Evolutionary conservation across 2,329 filamentous ascomycete species (phyloP), one percentile per base, ranked within the genome.

Genomic region (Fusarium duplospermum): DNA sequence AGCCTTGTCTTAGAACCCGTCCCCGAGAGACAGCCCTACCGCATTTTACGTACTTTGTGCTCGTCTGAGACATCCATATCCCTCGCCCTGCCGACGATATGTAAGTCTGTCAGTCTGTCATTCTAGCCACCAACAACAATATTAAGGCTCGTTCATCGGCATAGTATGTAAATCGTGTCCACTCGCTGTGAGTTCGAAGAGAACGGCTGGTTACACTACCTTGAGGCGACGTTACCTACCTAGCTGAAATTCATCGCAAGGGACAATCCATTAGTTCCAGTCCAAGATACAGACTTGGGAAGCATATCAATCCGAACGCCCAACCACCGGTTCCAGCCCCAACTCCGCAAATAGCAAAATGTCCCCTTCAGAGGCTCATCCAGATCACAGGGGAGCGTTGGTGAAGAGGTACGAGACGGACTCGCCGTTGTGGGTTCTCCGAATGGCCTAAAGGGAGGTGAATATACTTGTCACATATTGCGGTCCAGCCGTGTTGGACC

Each of bases 351-450:
- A 58, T 13, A 18, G 14, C 20, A 57, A 27, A 27, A 11, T 2
- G 6, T 9, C 13, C 16, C 54, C 16, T 35, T 56, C 29, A 54
- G 4, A n/a, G 14, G 4, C 10, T 16, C 6, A 40, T 40, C 56
- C 16, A 58, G 35, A 20, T 38, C 56, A 58, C 22, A 38, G 33
- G 20, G 90, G 90, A 36, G 90, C 90, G 80, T 93, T 90, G 68
- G 87, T 91, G 82, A 93, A 93, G 62, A 93, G 82, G 78, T 92
- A 93, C 24, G 89, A 91, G 27, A 93, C 91, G 69, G 86, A 86
- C 77, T 88, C 86, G 74, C 85, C 91, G 78, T 92, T 93, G 82
- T 92, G 91, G 18, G 91, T 93, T 77, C 91, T 85, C 60, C 90
- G 86, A 75, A 92, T 92, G 10, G 91, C 91, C 83, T 92, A 11